Base-by-base conservation (phyloP, 106 monocot genomes). In the Ottelia alismoides region DNA sequence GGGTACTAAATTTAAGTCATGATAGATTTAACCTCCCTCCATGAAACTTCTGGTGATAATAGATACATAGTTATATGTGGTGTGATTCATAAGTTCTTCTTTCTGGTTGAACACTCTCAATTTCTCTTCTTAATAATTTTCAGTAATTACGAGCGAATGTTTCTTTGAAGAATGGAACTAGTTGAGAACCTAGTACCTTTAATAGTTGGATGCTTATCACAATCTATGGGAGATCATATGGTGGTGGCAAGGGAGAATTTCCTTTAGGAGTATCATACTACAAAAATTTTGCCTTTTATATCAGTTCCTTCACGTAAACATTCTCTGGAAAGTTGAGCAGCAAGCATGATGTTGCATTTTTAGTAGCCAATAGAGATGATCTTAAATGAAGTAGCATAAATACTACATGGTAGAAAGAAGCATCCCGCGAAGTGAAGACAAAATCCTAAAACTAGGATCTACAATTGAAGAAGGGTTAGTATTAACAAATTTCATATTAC, bases 51-150 rank as follows among this genome's bases (percentile, higher is more conserved):
- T 23, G 1, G 65, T 69, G 2, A 58, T 28, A 45, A 58, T 50
- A 31, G 56, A 49, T 22, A 63, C 19, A 27, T 20, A 32, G n/a
- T 57, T 47, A 29, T 26, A 48, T 6, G 32, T n/a, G 50, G 55
- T 71, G 46, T 27, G 56, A 6, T 61, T 61, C 27, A 50, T 25
- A 35, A 60, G 43, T 31, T 40, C 53, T 46, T 58, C 56, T 52
- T 31, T 65, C 45, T 49, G 52, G n/a, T n/a, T n/a, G n/a, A 83
- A 28, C 53, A 69, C 63, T 40, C 64, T 64, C 83, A 78, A 83
- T 55, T 78, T 74, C 63, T 78, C 78, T 72, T 83, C 83, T 78
- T 78, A 83, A 14, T 83, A 83, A 56, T 75, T 75, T 22, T 78
- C 74, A 28, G 64, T 56, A 27, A 77, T 16, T 28, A 31, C 30